phyloP scores from a whole-genome alignment of 345 rosid species.

The Sisymbrium altissimum region DNA sequence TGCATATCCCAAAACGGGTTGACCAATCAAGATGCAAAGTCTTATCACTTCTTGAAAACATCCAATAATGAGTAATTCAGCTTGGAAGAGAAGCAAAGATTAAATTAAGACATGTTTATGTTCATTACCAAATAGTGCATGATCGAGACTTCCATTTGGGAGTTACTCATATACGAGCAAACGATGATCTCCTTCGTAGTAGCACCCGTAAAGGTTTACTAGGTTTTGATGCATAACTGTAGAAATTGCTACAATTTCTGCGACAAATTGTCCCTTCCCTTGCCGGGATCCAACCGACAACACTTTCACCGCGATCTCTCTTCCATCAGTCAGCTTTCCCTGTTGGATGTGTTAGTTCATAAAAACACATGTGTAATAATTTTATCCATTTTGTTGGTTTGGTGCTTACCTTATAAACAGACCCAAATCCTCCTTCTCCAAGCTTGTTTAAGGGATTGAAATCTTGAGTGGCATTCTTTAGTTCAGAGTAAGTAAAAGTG shows the following conservation, averaged over 20 bases:
- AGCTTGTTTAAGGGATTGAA: too few relatives aligned
- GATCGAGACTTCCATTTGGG: conserved; percentile 27
- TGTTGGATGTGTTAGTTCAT: conserved; percentile 12
- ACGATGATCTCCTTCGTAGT: conserved; percentile 32
- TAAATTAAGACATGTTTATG: background rate
- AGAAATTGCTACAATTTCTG: conserved; percentile 51
- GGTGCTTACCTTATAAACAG: too few relatives aligned
- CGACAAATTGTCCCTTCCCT: conserved; percentile 61
- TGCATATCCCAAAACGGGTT: too few relatives aligned
- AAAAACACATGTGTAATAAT: background rate
- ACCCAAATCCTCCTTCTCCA: too few relatives aligned
- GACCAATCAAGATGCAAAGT: conserved; percentile 40
- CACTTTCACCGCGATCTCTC: conserved; percentile 55
- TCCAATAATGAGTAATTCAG: background rate
- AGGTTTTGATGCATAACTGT: conserved; percentile 34
- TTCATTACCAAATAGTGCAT: conserved; percentile 22
- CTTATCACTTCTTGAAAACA: conserved; percentile 33
- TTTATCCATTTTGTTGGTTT: background rate
- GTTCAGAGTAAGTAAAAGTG: too few relatives aligned
- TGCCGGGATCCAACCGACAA: conserved; percentile 64
- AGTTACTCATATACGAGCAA: too few relatives aligned
- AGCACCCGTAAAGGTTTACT: conserved; percentile 36
- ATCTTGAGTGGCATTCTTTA: too few relatives aligned
- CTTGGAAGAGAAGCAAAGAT: background rate
- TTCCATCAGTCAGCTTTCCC: conserved; percentile 36